Evolutionary conservation across 805 yeast genomes (phyloP).

Genomic region (Lipomyces starkeyi): DNA sequence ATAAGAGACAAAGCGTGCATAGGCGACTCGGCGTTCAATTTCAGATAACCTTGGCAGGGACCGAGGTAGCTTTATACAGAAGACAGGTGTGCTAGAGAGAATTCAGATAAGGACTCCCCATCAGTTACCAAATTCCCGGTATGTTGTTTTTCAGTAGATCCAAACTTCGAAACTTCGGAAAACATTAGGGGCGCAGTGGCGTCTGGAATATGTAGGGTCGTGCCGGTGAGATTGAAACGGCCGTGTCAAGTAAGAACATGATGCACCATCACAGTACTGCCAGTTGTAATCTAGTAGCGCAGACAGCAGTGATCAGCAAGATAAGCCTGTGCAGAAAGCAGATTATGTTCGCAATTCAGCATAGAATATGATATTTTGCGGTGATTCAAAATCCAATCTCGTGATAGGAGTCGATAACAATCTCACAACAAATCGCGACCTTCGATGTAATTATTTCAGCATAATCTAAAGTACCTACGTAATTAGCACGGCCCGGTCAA

Average conservation of each 20-base stretch:
- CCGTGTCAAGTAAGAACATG: neutral
- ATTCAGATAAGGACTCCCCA: neutral
- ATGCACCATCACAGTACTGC: too few relatives aligned
- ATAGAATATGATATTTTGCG: too few relatives aligned
- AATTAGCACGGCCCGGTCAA: too few relatives aligned
- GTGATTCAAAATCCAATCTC: too few relatives aligned
- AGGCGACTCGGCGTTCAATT: neutral
- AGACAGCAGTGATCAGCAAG: too few relatives aligned
- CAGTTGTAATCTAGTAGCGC: too few relatives aligned
- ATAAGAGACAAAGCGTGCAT: neutral
- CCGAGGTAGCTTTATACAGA: neutral
- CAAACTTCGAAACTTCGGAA: neutral
- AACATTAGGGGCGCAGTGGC: neutral
- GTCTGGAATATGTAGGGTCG: neutral
- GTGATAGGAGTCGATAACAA: too few relatives aligned
- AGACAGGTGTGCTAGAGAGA: neutral
- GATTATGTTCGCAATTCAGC: too few relatives aligned
- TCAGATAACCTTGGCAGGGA: neutral
- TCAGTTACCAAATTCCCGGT: neutral
- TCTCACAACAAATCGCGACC: too few relatives aligned
- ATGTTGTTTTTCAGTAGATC: neutral
- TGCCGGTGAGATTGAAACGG: neutral
- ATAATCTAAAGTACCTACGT: too few relatives aligned
- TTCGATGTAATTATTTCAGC: too few relatives aligned
- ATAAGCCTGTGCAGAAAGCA: too few relatives aligned